These are phyloP conservation scores for Mucor lusitanicus DNA, from an alignment of 371 early-diverging fungal species.

Conservation along the genomic window DNA sequence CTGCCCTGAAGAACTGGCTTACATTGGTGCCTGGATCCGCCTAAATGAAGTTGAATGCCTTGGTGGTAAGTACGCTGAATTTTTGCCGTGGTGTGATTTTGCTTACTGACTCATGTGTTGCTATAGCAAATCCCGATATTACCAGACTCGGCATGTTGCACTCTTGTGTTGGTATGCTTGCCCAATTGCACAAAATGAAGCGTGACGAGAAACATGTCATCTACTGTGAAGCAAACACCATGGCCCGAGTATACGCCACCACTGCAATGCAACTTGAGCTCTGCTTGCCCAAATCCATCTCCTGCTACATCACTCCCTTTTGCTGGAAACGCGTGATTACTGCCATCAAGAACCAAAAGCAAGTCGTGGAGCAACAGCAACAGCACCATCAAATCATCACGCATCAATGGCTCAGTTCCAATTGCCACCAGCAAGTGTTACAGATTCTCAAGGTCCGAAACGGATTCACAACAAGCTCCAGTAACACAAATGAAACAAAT, in stretches of 20 bases:
- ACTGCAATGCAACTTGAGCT: constrained; percentile 41
- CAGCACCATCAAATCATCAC: constrained; percentile 3
- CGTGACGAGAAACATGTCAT: constrained; percentile 16
- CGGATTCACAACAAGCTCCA: constrained; percentile 11
- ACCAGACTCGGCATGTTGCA: constrained; percentile 37
- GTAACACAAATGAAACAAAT: neutral
- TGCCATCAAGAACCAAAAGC: neutral
- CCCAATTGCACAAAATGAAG: constrained; percentile 24
- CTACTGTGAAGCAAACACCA: constrained; percentile 26
- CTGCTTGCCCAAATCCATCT: constrained; percentile 17
- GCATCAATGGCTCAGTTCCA: constrained; percentile 7
- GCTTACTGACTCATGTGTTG: neutral
- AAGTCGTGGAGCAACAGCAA: neutral
- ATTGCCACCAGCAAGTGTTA: constrained; percentile 20
- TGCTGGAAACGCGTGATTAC: constrained; percentile 13
- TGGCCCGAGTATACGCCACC: constrained; percentile 35
- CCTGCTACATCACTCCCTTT: neutral
- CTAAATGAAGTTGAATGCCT: constrained; percentile 42
- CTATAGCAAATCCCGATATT: constrained; percentile 29
- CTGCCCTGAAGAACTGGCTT: constrained; percentile 25
- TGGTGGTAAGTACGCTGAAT: constrained; percentile 25
- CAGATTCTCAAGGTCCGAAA: constrained; percentile 15
- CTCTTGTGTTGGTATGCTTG: constrained; percentile 38
- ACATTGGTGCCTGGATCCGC: constrained; percentile 39
- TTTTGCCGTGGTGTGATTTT: neutral